Base-by-base conservation (phyloP, 2,329 filamentous ascomycete species). In the Pseudocercospora pini-densiflorae region DNA sequence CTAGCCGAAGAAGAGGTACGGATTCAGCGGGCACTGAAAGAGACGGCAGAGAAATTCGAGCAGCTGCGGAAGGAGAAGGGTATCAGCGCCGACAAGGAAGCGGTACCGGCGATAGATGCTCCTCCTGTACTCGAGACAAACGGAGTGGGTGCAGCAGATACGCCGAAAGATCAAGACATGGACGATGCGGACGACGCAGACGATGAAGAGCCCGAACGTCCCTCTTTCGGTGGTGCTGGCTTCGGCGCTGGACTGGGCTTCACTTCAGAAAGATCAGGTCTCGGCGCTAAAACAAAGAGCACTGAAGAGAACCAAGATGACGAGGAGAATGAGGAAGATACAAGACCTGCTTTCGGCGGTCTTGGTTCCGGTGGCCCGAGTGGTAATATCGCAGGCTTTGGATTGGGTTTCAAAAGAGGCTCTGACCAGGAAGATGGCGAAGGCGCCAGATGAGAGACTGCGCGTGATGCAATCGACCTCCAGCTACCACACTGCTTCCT, bases 11-110 rank as follows among this genome's bases (percentile, higher is more conserved):
- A 93, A 65, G 92, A 97, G 79, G 85, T 83, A 5, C 92, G 95
- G 77, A 90, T 97, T 0, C 94, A 97, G 79, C 85, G 86, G 21
- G 81, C 96, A 62, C 81, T 98, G 61, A 90, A 93, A 76, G 90
- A 95, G 77, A 92, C 93, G 0, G 93, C 92, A 0, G 88, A 92
- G 67, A 85, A 87, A 69, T 92, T 90, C 75, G 85, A 89, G 72
- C 84, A 82, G 62, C 74, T 90, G 64, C 85, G 85, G 63, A 79
- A 76, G 43, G 83, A 85, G 67, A 79, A 80, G 2, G 83, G 83
- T 4, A 76, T 83, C 16, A 60, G 53, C 49, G 47, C 16, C 12
- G 58, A 31, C 9, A 51, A 40, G n/a, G 43, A 51, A 8, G 24
- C 45, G 23, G 6, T 57, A 36, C 62, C 64, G 4, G 68, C 66